phyloP scores from a whole-genome alignment of 208 protist species.

The Angomonas deanei region DNA sequence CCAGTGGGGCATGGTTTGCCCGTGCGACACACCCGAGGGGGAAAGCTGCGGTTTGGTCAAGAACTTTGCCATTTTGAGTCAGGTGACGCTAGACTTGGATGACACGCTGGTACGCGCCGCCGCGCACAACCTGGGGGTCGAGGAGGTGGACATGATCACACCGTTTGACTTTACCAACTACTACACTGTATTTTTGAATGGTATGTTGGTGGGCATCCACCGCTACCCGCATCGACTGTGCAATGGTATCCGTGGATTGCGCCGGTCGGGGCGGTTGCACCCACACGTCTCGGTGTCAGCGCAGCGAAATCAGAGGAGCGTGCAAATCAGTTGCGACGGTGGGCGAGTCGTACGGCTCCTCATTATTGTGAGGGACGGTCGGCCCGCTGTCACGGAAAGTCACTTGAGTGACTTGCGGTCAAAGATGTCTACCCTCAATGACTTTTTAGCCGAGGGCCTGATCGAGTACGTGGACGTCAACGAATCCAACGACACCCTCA shows the following conservation, averaged over 20 bases:
- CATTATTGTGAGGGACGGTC: constrained; percentile 61
- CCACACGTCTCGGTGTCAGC: constrained; percentile 82
- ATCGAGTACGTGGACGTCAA: constrained; percentile 99
- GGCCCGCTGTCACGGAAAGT: constrained; percentile 42
- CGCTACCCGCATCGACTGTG: constrained; percentile 76
- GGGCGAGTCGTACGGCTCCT: constrained; percentile 78
- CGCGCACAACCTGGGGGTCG: constrained; percentile 72
- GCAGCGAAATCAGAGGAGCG: constrained; percentile 67
- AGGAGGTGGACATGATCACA: constrained; percentile 73
- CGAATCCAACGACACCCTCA: constrained; percentile 97
- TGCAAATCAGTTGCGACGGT: constrained; percentile 85
- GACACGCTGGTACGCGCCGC: constrained; percentile 71
- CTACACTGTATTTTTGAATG: constrained; percentile 83
- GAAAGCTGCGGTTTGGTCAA: constrained; percentile 99
- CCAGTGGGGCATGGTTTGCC: constrained; percentile 99
- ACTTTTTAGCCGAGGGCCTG: constrained; percentile 90
- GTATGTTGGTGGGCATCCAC: constrained; percentile 82
- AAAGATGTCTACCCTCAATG: constrained; percentile 65
- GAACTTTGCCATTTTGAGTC: constrained; percentile 98
- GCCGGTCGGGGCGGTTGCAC: constrained; percentile 72
- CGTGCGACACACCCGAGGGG: constrained; percentile 98
- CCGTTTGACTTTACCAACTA: constrained; percentile 63
- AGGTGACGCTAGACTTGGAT: constrained; percentile 97
- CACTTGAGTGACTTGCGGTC: constrained; percentile 60
- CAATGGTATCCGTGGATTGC: constrained; percentile 61